phyloP scores from a whole-genome alignment of 2,329 filamentous ascomycete species.

The Colletotrichum gloeosporioides region DNA sequence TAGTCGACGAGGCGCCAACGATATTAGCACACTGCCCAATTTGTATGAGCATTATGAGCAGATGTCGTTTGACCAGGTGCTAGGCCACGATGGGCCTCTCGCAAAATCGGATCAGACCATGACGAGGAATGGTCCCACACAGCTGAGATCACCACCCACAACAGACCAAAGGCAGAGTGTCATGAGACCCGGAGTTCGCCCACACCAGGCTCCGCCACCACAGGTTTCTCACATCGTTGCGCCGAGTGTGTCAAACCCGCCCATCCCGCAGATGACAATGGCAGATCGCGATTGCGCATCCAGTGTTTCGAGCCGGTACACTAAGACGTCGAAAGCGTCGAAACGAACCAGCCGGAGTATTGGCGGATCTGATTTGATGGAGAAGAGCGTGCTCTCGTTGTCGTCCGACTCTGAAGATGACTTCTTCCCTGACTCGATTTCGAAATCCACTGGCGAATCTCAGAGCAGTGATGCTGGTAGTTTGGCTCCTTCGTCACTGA shows the following conservation, averaged over 20 bases:
- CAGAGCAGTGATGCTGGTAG: slow-evolving; percentile 16
- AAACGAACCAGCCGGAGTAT: slow-evolving; percentile 54
- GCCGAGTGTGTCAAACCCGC: background rate
- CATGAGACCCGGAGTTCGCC: background rate
- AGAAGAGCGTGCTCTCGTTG: slow-evolving; percentile 61
- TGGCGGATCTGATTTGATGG: slow-evolving; percentile 55
- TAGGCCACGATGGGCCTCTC: slow-evolving; percentile 23
- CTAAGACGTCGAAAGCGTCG: slow-evolving; percentile 59
- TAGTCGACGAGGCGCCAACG: slow-evolving; percentile 10
- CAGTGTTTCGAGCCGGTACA: slow-evolving; percentile 62
- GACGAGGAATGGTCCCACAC: background rate
- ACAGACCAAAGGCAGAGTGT: background rate
- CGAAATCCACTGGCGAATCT: slow-evolving; percentile 27
- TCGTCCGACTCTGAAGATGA: slow-evolving; percentile 64
- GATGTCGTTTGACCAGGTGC: slow-evolving; percentile 53
- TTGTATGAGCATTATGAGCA: slow-evolving; percentile 66
- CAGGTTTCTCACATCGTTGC: background rate
- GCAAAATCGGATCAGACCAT: background rate
- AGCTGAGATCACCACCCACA: slow-evolving; percentile 9
- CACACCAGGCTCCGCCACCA: background rate
- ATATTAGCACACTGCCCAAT: slow-evolving; percentile 47
- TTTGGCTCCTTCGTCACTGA: slow-evolving; percentile 5
- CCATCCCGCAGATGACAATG: slow-evolving; percentile 15
- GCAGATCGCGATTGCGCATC: slow-evolving; percentile 27
- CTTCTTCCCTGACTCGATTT: slow-evolving; percentile 35